Percentiles rank a stretch among this genome's conserved stretches.
These are phyloP conservation scores for Angophora floribunda DNA, from an alignment of 345 rosid species.

Conservation along the genomic window DNA sequence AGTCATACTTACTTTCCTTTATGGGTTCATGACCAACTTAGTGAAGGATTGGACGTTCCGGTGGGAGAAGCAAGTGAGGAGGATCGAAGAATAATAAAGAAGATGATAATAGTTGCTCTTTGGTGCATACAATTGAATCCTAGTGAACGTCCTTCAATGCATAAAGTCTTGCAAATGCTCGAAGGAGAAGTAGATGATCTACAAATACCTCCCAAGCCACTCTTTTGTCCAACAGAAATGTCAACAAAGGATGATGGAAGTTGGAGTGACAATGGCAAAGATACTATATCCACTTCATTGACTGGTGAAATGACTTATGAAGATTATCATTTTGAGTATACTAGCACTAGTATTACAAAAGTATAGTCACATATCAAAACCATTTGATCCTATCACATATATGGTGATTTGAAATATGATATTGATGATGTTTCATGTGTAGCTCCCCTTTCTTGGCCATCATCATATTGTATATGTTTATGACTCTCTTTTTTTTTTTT, in stretches of 20 bases:
- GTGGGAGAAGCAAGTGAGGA: no score
- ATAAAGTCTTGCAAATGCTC: neutral
- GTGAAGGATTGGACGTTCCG: no score
- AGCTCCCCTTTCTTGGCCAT: neutral
- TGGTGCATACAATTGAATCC: no score
- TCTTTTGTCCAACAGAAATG: neutral
- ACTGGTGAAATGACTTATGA: fast-evolving
- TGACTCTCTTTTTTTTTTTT: no score
- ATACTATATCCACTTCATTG: neutral
- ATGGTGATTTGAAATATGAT: fast-evolving
- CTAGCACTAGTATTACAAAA: neutral
- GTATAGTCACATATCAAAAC: neutral
- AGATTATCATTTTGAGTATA: neutral
- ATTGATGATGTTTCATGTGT: neutral
- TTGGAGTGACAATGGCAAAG: neutral
- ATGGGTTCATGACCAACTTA: no score
- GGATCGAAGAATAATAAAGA: no score
- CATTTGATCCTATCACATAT: neutral
- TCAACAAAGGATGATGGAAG: neutral
- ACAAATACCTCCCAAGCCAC: neutral
- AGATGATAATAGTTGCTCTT: no score
- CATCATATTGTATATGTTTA: neutral
- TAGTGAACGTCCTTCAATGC: fast-evolving
- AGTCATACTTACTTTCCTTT: no score
- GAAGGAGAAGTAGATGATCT: neutral